phyloP scores from a whole-genome alignment of 225 moss, liverwort and hornwort species.

The Ulota crispa region DNA sequence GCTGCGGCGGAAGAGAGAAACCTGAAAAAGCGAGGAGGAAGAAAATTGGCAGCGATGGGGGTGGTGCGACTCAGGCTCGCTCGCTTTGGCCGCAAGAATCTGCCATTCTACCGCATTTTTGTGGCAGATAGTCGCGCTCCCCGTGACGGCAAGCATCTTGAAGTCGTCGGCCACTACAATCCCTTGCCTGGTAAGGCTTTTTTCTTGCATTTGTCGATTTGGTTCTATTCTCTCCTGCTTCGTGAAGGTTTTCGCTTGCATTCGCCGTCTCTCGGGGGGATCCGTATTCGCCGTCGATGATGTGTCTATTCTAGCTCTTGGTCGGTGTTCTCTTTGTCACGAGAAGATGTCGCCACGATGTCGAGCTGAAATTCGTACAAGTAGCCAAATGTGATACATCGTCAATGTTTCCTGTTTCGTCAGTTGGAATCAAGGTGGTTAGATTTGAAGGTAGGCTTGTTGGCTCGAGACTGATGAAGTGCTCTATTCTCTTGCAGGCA shows the following conservation, averaged over 20 bases:
- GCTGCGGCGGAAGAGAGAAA: not conserved
- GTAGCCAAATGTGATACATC: not conserved
- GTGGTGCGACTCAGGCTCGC: slow-evolving; percentile 82
- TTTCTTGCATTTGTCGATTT: not conserved
- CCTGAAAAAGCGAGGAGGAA: not conserved
- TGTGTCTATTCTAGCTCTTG: not conserved
- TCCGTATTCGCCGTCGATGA: not conserved
- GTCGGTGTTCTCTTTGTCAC: not conserved
- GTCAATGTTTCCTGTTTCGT: not conserved
- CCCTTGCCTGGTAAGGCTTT: slow-evolving; percentile 66
- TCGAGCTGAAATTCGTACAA: not conserved
- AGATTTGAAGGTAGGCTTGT: slow-evolving; percentile 15
- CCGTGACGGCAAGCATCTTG: slow-evolving; percentile 89
- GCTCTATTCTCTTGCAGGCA: slow-evolving; percentile 43
- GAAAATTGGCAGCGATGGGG: slow-evolving; percentile 52
- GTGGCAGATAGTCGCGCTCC: slow-evolving; percentile 87
- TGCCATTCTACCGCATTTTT: slow-evolving; percentile 88
- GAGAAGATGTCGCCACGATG: not conserved
- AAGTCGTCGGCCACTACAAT: slow-evolving; percentile 90
- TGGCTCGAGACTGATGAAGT: not conserved
- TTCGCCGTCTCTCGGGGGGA: not conserved
- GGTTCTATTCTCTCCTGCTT: not conserved
- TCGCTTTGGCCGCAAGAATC: slow-evolving; percentile 84
- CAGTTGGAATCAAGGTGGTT: not conserved
- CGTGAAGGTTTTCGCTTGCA: not conserved